Evolutionary conservation across 768 basidiomycete species (phyloP), one percentile per base, ranked within the genome.

Genomic region (Cyclocybe cylindracea): DNA sequence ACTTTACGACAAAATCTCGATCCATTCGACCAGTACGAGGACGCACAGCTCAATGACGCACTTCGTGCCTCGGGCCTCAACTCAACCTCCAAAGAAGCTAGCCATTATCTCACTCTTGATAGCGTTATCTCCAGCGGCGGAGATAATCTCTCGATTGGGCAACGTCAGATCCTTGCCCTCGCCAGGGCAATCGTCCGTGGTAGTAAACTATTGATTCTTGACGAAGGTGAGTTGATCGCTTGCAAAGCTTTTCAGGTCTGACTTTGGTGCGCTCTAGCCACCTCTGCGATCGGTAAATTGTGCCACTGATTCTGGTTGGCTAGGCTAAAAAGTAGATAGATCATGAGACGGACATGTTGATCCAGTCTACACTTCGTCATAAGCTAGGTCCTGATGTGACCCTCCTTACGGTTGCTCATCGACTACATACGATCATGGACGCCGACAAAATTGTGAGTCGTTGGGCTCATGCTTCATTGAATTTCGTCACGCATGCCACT

Each of bases 71-170:
- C 70, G 18, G 72, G 72, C 10, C 52, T 74, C 3, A 66, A 64
- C 49, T 70, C 49, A 60, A 72, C 57, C 55, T 49, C 44, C 65
- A 70, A 61, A 68, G 78, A 70, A 45, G 77, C 70, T 61, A 82
- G 79, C 44, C 78, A 70, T 33, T 24, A 71, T 72, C 62, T 79
- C 41, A 73, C 68, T 11, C 64, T 82, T 19, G 77, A 81, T 37
- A 77, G 66, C 29, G 44, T 60, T 24, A 70, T 81, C 29, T 61
- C 72, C 29, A 69, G 68, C 1, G 86, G 86, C 5, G 86, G 87
- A 9, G 64, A 75, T n/a, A 89, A 89, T 63, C 80, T 89, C 57
- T 86, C 84, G 4, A 82, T 86, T 40, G 88, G 89, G 18, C 87
- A 90, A 61, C 66, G 87, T 7, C 88, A 91, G 59, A 75, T 86